Evolutionary conservation across 345 rosid genomes (phyloP), one percentile per base, ranked within the genome.

Genomic region (Angophora floribunda): DNA sequence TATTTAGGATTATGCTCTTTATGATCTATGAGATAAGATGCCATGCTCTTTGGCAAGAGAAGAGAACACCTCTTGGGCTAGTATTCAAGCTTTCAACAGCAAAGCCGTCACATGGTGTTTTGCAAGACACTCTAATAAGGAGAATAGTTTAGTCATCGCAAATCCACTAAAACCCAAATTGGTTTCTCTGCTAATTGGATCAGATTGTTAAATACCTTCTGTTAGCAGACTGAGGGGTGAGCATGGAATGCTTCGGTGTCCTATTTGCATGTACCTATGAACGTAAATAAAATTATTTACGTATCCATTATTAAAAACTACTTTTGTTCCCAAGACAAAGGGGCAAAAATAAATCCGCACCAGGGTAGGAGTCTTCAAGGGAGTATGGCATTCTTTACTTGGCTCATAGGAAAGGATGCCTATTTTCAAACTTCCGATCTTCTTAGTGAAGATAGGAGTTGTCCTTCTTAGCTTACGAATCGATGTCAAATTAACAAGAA

Each of bases 11-110:
- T 7, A 28, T 11, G 28, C 61, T 55, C 12, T 55, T 19, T 9
- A 55, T 80, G 85, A 45, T 41, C 51, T 80, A 41, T 5, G n/a
- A 47, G 51, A 80, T 80, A 44, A 65, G 45, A 30, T 52, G 89
- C 49, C 95, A 94, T 95, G 96, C 99, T 96, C 98, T 47, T 95
- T 88, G 51, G 96, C 94, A n/a, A n/a, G n/a, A n/a, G n/a, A 75
- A 96, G 95, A 90, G 95, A 95, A 52, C 91, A 88, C 96, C 97
- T 94, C 91, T 91, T 94, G 94, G 91, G 15, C 96, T 94, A 59
- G 98, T 86, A 70, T 57, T 88, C 93, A 93, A 94, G 90, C 89
- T 91, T 57, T 90, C 95, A 49, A 87, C 89, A 32, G 95, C 92
- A 7, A 94, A 92, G 59, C 94, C 89, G 86, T 90, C 91, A 87